Evolutionary conservation across 768 basidiomycete species (phyloP).

Genomic region (Mycena metata): DNA sequence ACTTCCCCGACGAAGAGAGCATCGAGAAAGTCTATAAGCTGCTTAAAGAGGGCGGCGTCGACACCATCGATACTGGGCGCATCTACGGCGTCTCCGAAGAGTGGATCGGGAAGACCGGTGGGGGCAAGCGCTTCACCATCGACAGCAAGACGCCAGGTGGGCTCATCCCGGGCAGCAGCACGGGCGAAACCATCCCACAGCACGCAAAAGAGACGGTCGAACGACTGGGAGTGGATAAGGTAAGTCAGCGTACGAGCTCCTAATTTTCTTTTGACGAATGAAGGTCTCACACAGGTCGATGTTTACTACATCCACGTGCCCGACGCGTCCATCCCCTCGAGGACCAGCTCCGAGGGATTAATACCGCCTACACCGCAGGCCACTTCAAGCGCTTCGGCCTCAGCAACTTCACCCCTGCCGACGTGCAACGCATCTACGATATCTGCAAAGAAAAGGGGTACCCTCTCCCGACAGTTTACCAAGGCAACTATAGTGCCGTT

Average conservation of each 20-base stretch:
- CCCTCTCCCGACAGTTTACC: constrained; percentile 6
- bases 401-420: too few relatives aligned
- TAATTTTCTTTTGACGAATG: too few relatives aligned
- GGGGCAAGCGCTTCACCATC: background rate
- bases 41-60: background rate
- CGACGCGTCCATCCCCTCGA: too few relatives aligned
- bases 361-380: too few relatives aligned
- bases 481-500: constrained; percentile 3
- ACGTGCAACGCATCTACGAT: constrained; percentile 3
- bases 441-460: constrained; percentile 9
- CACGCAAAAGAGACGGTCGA: constrained; percentile 1
- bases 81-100: background rate
- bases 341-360: too few relatives aligned
- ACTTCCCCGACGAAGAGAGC: constrained; percentile 6
- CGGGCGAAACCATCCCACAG: background rate
- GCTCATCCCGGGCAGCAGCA: background rate
- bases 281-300: too few relatives aligned
- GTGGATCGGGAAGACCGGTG: constrained; percentile 1
- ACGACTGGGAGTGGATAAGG: background rate
- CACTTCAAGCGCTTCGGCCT: too few relatives aligned
- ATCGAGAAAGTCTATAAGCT: constrained; percentile 4
- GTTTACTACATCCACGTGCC: too few relatives aligned
- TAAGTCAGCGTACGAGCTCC: too few relatives aligned
- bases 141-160: constrained; percentile 11
- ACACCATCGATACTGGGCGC: constrained; percentile 5